Base-by-base conservation (phyloP, 2,329 filamentous ascomycete species). In the Fusarium virguliforme region DNA sequence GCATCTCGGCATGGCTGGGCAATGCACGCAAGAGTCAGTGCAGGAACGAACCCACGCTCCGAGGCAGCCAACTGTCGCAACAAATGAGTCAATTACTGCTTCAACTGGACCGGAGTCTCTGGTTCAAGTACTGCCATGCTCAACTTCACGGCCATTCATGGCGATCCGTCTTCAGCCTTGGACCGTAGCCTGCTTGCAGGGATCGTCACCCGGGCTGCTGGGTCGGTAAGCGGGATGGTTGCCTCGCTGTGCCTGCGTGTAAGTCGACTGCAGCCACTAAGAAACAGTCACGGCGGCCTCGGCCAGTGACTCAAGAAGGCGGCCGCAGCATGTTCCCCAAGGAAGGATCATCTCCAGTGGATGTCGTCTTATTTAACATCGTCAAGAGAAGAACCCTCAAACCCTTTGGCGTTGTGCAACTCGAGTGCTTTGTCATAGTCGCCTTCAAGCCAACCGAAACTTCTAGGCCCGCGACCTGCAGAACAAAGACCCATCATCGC, bases 401-500 rank as follows among this genome's bases (percentile, higher is more conserved):
- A 46, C 2, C 46, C 37, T n/a, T 26, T 35, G 28, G 37, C 13
- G 24, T 59, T 65, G 56, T 56, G 48, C 50, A 46, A 66, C 54
- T 15, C 15, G 32, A 15, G 37, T 58, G 55, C 40, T 58, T 58
- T 46, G 40, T 58, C 28, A 57, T 50, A 50, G 26, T 50, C 32
- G 15, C 30, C 9, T 15, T 26, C 32, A 12, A 34, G 6, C 48
- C 48, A 32, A 28, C 26, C 28, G 35, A 65, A 51, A 32, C 37
- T 62, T 59, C 53, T 28, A 43, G 53, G 30, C 22, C 7, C 22
- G n/a, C 38, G 43, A 53, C 30, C 30, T 43, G 15, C 63, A 54
- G 24, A 50, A 26, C 32, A 15, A 24, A 40, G 40, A 50, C 56
- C 40, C 55, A 60, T 65, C 64, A 41, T 54, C 10, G 62, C 63